Conservation (phyloP, 805 yeast species). For the Metschnikowia matae region DNA sequence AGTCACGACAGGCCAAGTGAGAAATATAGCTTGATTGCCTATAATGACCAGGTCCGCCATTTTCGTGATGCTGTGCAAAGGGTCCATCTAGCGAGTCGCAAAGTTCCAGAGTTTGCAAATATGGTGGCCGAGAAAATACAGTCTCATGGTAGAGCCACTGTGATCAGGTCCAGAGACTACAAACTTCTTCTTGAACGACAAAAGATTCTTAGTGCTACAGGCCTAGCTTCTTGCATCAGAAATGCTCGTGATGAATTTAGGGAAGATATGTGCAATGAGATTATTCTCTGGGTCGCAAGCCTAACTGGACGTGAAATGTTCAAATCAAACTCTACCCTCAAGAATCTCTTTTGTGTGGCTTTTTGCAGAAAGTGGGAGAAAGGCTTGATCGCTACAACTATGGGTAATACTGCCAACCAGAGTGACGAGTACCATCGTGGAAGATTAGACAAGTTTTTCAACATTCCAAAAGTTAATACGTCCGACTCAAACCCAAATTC, state of each 20-base stretch:
- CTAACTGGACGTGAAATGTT: conserved; percentile 52
- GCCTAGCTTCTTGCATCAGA: conserved; percentile 62
- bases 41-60: conserved; percentile 79
- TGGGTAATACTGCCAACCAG: not conserved
- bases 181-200: conserved; percentile 50
- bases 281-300: conserved; percentile 61
- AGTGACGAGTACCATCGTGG: conserved; percentile 26
- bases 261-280: conserved; percentile 76
- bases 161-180: conserved; percentile 53
- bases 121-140: conserved; percentile 70
- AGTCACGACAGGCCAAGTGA: conserved; percentile 35
- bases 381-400: conserved; percentile 35
- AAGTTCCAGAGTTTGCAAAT: conserved; percentile 58
- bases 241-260: conserved; percentile 66
- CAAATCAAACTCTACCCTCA: conserved; percentile 43
- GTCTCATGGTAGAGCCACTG: conserved; percentile 63
- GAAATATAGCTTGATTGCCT: conserved; percentile 54
- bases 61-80: conserved; percentile 68
- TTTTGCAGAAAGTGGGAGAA: conserved; percentile 59
- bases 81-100: conserved; percentile 59
- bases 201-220: conserved; percentile 54
- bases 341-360: conserved; percentile 52
- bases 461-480: conserved; percentile 33
- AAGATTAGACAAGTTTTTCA: conserved; percentile 29
- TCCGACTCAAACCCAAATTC: conserved; percentile 17